phyloP scores from a whole-genome alignment of 371 early-diverging fungal species.

The Rhizopus arrhizus region DNA sequence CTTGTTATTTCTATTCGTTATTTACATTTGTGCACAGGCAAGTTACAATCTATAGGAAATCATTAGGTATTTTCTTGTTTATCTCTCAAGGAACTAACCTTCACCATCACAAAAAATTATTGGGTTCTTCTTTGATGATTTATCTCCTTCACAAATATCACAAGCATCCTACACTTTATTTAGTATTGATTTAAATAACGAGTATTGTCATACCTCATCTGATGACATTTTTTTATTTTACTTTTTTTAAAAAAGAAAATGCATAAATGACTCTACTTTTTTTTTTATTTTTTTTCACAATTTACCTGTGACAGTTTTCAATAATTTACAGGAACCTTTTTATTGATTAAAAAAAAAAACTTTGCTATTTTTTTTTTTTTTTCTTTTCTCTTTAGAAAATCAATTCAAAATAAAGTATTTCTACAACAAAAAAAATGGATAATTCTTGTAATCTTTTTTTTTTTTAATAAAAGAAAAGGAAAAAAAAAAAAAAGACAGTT shows the following conservation, averaged over 20 bases:
- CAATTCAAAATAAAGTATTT: no score
- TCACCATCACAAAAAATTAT: conserved; percentile 63
- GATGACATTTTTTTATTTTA: conserved; percentile 1
- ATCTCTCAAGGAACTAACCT: conserved; percentile 26
- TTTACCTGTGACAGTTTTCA: conserved; percentile 2
- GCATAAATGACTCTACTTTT: background rate
- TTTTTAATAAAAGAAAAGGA: background rate
- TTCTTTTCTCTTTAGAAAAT: background rate
- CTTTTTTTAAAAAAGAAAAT: no score
- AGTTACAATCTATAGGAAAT: conserved; percentile 44
- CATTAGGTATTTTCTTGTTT: background rate
- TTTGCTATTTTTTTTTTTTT: background rate
- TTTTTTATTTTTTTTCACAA: background rate
- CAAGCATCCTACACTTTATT: conserved; percentile 38
- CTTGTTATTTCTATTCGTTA: background rate
- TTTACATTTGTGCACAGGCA: conserved; percentile 59
- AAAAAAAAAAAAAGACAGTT: background rate
- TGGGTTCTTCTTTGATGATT: conserved; percentile 43
- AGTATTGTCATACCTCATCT: background rate
- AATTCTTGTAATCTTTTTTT: background rate
- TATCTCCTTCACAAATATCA: conserved; percentile 52
- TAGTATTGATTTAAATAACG: background rate
- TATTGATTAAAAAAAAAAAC: background rate
- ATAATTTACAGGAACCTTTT: background rate
- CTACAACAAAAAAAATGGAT: no score